phyloP scores from a whole-genome alignment of 768 basidiomycete genomes.

The Rhodotorula diobovata region DNA sequence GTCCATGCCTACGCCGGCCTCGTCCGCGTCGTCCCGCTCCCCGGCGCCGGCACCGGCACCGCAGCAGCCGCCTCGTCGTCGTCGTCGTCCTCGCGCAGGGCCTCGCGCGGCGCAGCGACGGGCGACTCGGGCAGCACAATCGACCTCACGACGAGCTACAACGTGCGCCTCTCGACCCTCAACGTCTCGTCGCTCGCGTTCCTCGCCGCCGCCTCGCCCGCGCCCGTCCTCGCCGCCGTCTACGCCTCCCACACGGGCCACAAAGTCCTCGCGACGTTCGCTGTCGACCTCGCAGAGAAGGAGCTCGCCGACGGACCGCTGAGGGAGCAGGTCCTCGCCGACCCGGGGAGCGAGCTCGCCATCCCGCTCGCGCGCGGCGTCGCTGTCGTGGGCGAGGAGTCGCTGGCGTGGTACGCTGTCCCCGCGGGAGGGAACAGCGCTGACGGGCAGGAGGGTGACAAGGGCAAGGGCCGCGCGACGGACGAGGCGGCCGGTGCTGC shows the following conservation, averaged over 20 bases:
- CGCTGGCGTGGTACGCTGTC: conserved; percentile 15
- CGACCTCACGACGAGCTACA: conserved; percentile 36
- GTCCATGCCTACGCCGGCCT: conserved; percentile 41
- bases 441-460: background rate
- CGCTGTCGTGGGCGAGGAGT: conserved; percentile 44
- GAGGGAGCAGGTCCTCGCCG: conserved; percentile 19
- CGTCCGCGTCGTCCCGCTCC: conserved; percentile 35
- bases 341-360: conserved; percentile 36
- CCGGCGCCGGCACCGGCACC: background rate
- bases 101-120: background rate
- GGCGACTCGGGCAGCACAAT: background rate
- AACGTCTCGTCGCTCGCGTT: conserved; percentile 67
- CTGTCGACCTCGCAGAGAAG: conserved; percentile 37
- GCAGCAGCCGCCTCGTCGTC: background rate
- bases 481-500: background rate
- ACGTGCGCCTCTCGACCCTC: conserved; percentile 55
- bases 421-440: background rate
- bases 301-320: conserved; percentile 36
- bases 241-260: conserved; percentile 58
- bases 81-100: background rate
- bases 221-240: conserved; percentile 58
- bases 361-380: conserved; percentile 30
- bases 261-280: conserved; percentile 43
- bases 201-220: conserved; percentile 51
- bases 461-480: conserved; percentile 22